Conservation (phyloP, 2,329 filamentous ascomycete species). For the Aspergillus pseudoglaucus region DNA sequence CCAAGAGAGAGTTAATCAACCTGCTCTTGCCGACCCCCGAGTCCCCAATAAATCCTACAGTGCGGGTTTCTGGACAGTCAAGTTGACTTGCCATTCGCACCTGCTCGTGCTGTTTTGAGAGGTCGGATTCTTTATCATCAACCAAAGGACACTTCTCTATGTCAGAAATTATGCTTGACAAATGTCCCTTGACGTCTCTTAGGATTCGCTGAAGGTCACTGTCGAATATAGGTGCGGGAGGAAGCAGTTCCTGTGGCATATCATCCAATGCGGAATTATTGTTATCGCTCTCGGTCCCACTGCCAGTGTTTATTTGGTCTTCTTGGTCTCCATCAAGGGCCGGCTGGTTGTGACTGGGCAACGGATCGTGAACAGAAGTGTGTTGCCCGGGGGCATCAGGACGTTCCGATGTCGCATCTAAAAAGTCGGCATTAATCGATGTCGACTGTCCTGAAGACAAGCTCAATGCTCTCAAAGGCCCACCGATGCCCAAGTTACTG, state of each 20-base stretch:
- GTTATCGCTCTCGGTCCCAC: not conserved
- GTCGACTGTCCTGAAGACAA: not conserved
- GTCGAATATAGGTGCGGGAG: slow-evolving; percentile 3
- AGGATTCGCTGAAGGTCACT: slow-evolving; percentile 1
- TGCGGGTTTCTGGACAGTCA: slow-evolving; percentile 2
- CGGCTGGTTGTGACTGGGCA: not conserved
- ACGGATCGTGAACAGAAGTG: not conserved
- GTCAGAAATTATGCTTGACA: not conserved
- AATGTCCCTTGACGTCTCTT: slow-evolving; percentile 2
- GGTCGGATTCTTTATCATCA: not conserved
- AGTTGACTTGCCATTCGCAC: not conserved
- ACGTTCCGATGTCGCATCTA: not conserved
- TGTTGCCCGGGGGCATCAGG: not conserved
- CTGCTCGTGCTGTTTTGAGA: not conserved
- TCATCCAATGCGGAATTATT: not conserved
- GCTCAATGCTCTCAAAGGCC: not conserved
- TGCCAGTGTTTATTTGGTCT: not conserved
- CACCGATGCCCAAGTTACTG: not conserved
- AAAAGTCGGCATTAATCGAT: not conserved
- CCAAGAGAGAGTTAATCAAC: slow-evolving; percentile 6
- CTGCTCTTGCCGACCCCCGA: slow-evolving; percentile 10
- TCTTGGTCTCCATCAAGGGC: not conserved
- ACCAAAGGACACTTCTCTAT: not conserved
- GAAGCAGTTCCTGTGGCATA: slow-evolving; percentile 1
- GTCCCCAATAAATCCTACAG: slow-evolving; percentile 7